Conservation (phyloP, 2,329 filamentous ascomycete genomes). For the Aspergillus eucalypticola region DNA sequence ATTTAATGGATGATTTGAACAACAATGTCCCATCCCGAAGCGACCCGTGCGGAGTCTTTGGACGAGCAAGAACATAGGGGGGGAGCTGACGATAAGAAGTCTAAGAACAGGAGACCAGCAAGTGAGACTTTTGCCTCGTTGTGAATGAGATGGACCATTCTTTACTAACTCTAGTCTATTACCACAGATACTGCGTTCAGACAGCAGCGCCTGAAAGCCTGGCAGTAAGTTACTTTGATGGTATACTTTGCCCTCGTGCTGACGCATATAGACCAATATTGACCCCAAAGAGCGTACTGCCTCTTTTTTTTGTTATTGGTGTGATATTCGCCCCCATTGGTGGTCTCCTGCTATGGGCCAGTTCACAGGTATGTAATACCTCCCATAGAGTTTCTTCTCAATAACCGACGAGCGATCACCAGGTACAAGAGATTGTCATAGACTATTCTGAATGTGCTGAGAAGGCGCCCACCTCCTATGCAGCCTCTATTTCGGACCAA, state of each 20-base stretch:
- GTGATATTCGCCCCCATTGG: slow-evolving; percentile 93
- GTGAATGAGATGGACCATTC: background rate
- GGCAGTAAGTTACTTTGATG: slow-evolving; percentile 68
- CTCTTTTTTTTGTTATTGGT: slow-evolving; percentile 86
- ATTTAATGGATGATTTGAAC: background rate
- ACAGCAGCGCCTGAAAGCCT: slow-evolving; percentile 95
- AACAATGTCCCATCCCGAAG: slow-evolving; percentile 48
- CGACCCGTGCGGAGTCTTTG: slow-evolving; percentile 44
- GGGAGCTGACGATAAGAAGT: slow-evolving; percentile 64
- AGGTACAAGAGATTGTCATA: slow-evolving; percentile 88
- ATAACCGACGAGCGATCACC: background rate
- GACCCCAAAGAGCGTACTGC: slow-evolving; percentile 89
- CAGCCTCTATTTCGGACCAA: slow-evolving; percentile 57
- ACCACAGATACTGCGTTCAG: slow-evolving; percentile 85
- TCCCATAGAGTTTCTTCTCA: background rate
- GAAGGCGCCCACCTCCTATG: slow-evolving; percentile 46
- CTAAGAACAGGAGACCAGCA: slow-evolving; percentile 87
- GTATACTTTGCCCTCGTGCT: slow-evolving; percentile 6
- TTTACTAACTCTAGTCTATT: slow-evolving; percentile 11
- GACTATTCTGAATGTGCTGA: slow-evolving; percentile 80
- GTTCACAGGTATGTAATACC: slow-evolving; percentile 63
- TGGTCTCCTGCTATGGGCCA: slow-evolving; percentile 81
- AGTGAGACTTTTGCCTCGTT: slow-evolving; percentile 58
- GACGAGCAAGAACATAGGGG: slow-evolving; percentile 46
- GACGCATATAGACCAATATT: slow-evolving; percentile 73